Evolutionary conservation across 495 filamentous ascomycete genomes (phyloP), one percentile per base, ranked within the genome.

Genomic region (Elaphomyces granulatus): DNA sequence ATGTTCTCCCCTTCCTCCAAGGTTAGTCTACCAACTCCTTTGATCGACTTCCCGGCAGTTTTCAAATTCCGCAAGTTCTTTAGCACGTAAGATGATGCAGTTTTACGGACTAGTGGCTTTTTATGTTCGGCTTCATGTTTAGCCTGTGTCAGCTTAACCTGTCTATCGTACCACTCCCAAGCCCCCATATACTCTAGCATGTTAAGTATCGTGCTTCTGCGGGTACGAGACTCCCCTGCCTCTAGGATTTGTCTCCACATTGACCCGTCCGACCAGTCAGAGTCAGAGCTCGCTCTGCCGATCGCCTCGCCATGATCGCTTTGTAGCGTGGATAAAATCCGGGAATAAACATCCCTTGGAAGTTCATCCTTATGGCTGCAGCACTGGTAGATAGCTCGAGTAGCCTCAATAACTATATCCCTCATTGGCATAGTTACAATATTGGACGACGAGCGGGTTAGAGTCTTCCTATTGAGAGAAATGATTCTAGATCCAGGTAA

Each of bases 161-260:
- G 37, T 9, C 37, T 21, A 15, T 23, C 15, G 21, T 39, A 28
- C 21, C 37, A 39, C 15, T 39, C 28, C 9, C 15, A 39, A 20
- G 20, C 37, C 3, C 37, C 37, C 14, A 39, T 39, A 39, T 39
- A 39, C 28, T 39, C 35, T 3, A 37, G 35, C 17, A 37, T 39
- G 9, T 39, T 41, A 14, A 41, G 28, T 33, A 32, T 20, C 21
- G 28, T 3, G 32, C 17, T 32, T n/a, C 30, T 26, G 16, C 17
- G 30, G 17, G 31, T 33, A 12, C 14, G 15, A 28, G 38, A 26
- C 8, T 20, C 30, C 20, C 28, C 37, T 37, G 20, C 16, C 19
- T 39, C 37, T 26, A 39, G 37, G 20, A 39, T 16, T 26, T 31
- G 4, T 28, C 6, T 41, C 21, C 38, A 41, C 14, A 33, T 41